phyloP scores from a whole-genome alignment of 2,329 filamentous ascomycete species.

The Sporothrix curviconia region DNA sequence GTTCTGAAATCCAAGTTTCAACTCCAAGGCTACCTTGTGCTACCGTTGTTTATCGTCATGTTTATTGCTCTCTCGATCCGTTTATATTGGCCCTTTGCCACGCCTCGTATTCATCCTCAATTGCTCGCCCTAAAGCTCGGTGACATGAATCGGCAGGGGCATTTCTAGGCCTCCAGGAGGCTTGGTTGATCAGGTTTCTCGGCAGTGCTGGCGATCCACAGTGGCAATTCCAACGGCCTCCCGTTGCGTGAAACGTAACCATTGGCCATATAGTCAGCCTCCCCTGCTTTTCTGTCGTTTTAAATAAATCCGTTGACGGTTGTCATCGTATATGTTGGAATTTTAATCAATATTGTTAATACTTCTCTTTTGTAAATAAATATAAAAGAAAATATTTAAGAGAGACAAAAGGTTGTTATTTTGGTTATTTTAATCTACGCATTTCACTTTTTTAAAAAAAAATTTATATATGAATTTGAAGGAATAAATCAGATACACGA shows the following conservation, averaged over 20 bases:
- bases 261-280: neutral
- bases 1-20: neutral
- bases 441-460: too few species aligned
- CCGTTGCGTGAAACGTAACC: too few species aligned
- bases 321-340: neutral
- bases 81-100: neutral
- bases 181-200: neutral
- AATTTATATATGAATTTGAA: too few species aligned
- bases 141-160: too few species aligned
- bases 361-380: neutral
- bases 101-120: neutral
- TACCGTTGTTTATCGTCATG: neutral
- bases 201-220: slow-evolving; percentile 4
- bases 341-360: neutral
- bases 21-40: neutral
- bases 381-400: too few species aligned
- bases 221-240: slow-evolving; percentile 5
- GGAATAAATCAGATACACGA: too few species aligned
- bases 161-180: slow-evolving; percentile 1
- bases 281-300: neutral
- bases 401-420: too few species aligned
- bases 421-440: too few species aligned
- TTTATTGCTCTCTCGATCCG: neutral
- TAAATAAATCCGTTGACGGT: neutral
- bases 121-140: too few species aligned